Conservation (phyloP, 345 rosid genomes). For the Microcos paniculata region DNA sequence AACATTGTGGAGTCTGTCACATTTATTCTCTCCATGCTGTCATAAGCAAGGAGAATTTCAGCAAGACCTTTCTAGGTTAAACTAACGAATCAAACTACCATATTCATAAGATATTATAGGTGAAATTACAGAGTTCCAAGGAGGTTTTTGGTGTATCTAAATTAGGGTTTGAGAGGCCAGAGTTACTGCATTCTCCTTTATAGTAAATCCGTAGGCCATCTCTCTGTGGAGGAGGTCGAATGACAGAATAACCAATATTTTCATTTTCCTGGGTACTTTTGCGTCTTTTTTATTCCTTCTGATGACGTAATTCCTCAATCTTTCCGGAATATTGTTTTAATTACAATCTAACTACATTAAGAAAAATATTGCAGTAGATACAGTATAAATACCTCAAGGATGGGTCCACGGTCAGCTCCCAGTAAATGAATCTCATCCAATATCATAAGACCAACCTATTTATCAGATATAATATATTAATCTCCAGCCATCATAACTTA, state of each 20-base stretch:
- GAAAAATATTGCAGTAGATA: background rate
- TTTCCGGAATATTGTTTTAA: background rate
- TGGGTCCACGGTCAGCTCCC: conserved; percentile 99
- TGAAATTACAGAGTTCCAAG: background rate
- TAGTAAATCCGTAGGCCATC: background rate
- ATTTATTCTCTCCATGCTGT: background rate
- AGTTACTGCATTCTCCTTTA: background rate
- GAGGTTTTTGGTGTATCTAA: background rate
- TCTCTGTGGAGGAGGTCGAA: background rate
- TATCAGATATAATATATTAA: conserved; percentile 23
- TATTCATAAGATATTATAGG: background rate
- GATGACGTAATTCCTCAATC: background rate
- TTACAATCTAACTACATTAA: background rate
- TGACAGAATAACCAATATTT: background rate
- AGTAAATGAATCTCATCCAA: conserved; percentile 98
- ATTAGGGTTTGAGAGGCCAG: background rate
- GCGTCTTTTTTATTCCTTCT: background rate
- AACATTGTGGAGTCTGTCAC: background rate
- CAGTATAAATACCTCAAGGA: conserved; percentile 76
- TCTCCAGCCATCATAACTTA: background rate
- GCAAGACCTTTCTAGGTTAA: background rate
- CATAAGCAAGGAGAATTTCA: background rate
- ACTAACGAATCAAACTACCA: background rate
- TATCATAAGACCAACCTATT: conserved; percentile 89
- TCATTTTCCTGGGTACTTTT: background rate